phyloP scores from a whole-genome alignment of 768 basidiomycete species.

The Termitomyces sp. region DNA sequence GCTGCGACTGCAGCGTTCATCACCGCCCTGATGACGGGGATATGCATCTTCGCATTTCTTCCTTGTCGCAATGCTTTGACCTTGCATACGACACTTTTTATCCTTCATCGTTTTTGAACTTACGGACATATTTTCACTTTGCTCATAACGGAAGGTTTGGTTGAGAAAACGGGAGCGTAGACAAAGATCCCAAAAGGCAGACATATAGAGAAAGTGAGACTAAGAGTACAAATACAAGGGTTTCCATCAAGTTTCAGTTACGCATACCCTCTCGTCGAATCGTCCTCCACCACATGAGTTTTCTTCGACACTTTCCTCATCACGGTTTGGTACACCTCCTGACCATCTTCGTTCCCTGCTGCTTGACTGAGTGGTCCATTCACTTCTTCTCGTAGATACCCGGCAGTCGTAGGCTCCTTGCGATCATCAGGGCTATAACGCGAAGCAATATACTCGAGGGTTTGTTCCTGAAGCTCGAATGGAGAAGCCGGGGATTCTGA shows the following conservation, averaged over 20 bases:
- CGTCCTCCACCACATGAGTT: slow-evolving; percentile 7
- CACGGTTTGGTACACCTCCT: slow-evolving; percentile 11
- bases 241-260: neutral
- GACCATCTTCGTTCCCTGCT: slow-evolving; percentile 20
- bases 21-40: slow-evolving; percentile 2
- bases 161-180: neutral
- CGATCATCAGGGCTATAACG: slow-evolving; percentile 33
- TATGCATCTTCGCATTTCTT: slow-evolving; percentile 1
- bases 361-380: slow-evolving; percentile 37
- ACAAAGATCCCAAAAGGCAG: neutral
- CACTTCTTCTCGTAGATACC: slow-evolving; percentile 38
- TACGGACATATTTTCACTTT: slow-evolving; percentile 2
- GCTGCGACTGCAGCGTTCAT: neutral
- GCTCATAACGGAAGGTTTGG: neutral
- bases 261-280: slow-evolving; percentile 4
- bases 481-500: slow-evolving; percentile 15
- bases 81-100: neutral
- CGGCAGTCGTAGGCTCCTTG: slow-evolving; percentile 27
- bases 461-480: slow-evolving; percentile 32
- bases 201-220: neutral
- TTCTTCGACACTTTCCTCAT: slow-evolving; percentile 9
- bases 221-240: neutral
- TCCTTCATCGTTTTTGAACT: slow-evolving; percentile 2
- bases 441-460: slow-evolving; percentile 35
- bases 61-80: neutral